These are phyloP conservation scores for Strigomonas culicis DNA, from an alignment of 208 protist species.

Conservation along the genomic window DNA sequence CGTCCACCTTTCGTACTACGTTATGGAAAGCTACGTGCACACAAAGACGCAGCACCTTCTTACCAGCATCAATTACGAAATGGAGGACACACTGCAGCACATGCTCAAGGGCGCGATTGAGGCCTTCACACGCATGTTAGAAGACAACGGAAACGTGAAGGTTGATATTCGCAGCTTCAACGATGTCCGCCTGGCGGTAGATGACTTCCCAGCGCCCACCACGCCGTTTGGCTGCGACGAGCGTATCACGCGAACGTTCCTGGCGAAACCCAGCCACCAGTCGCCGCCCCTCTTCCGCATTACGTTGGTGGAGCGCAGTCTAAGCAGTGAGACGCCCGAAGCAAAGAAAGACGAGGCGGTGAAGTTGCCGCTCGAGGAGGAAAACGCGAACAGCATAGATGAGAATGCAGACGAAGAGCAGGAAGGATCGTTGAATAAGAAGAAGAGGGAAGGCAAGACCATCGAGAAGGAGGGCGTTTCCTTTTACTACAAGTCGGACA, in stretches of 20 bases:
- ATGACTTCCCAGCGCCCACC: conserved; percentile 22
- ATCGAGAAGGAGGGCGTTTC: neutral
- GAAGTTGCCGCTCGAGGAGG: neutral
- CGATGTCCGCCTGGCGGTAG: conserved; percentile 40
- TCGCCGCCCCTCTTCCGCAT: conserved; percentile 62
- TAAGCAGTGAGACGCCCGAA: neutral
- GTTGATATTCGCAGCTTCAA: conserved; percentile 49
- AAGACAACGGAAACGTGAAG: conserved; percentile 59
- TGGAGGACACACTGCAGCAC: conserved; percentile 89
- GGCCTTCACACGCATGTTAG: conserved; percentile 83
- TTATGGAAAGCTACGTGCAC: conserved; percentile 86
- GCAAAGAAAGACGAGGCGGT: neutral
- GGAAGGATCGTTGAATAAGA: too few relatives aligned
- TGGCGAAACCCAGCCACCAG: conserved; percentile 31
- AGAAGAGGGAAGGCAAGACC: neutral
- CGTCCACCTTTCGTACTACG: conserved; percentile 80
- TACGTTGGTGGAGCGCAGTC: conserved; percentile 36
- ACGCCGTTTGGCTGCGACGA: conserved; percentile 44
- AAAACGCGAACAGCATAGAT: too few relatives aligned
- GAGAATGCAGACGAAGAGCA: too few relatives aligned
- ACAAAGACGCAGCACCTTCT: conserved; percentile 93
- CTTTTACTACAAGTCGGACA: conserved; percentile 54
- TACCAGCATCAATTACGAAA: conserved; percentile 87
- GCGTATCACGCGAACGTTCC: conserved; percentile 28
- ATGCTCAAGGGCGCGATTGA: conserved; percentile 61